These are phyloP conservation scores for Pyrenochaeta sp. DNA, from an alignment of 2,329 filamentous ascomycete species.

Conservation along the genomic window DNA sequence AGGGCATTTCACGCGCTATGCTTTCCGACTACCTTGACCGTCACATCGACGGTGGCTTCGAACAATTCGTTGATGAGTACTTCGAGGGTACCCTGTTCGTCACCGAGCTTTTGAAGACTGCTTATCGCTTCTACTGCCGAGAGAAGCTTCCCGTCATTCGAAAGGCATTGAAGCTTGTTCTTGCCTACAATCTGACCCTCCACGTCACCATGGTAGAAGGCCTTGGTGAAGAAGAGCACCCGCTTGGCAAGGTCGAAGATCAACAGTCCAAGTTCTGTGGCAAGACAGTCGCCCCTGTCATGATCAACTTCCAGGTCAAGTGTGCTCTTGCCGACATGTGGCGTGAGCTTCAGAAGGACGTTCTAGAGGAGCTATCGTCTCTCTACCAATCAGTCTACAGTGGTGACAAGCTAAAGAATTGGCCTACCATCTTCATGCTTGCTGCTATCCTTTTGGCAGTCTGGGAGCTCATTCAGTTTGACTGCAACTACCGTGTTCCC, in stretches of 20 bases:
- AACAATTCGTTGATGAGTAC: conserved; percentile 93
- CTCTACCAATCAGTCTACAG: conserved; percentile 98
- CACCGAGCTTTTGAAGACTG: conserved; percentile 95
- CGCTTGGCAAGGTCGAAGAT: conserved; percentile 86
- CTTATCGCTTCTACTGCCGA: conserved; percentile 90
- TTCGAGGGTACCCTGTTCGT: conserved; percentile 96
- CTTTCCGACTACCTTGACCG: conserved; percentile 93
- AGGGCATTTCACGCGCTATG: conserved; percentile 81
- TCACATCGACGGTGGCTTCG: conserved; percentile 90
- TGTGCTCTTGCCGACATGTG: conserved; percentile 97
- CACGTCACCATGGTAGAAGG: conserved; percentile 96
- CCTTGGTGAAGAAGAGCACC: conserved; percentile 78
- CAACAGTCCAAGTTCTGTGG: conserved; percentile 86
- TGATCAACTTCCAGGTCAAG: conserved; percentile 99
- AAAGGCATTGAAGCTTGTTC: conserved; percentile 92
- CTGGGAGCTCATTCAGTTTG: conserved; percentile 99
- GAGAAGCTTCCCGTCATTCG: conserved; percentile 89
- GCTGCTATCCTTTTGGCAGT: conserved; percentile 91
- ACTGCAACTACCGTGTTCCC: conserved; percentile 93
- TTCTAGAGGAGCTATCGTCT: conserved; percentile 88
- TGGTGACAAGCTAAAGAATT: conserved; percentile 97
- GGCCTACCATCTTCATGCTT: conserved; percentile 98
- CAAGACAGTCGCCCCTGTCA: conserved; percentile 91
- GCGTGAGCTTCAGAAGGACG: conserved; percentile 96
- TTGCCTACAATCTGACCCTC: conserved; percentile 94